Evolutionary conservation across 2,329 filamentous ascomycete genomes (phyloP).

Genomic region (Dothidotthia symphoricarpi): DNA sequence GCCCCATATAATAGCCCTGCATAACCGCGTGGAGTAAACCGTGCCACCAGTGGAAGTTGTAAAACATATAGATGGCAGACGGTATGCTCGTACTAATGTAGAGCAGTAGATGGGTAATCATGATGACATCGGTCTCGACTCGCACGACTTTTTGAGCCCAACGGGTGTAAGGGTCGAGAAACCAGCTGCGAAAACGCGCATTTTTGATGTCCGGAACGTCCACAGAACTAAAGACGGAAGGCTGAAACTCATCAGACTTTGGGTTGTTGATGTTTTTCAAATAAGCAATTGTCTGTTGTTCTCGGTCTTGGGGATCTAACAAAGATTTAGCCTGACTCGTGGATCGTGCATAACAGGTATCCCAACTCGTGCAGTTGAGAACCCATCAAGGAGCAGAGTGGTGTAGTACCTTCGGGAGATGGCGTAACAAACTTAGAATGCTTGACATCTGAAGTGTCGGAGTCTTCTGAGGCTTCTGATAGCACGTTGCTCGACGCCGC

Average conservation of each 20-base stretch:
- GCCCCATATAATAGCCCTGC: slow-evolving; percentile 66
- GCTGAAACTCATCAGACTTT: slow-evolving; percentile 50
- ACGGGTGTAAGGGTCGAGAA: slow-evolving; percentile 60
- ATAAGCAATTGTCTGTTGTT: slow-evolving; percentile 43
- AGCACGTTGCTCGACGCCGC: slow-evolving; percentile 8
- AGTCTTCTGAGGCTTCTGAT: slow-evolving; percentile 20
- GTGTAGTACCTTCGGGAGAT: slow-evolving; percentile 31
- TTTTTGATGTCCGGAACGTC: slow-evolving; percentile 50
- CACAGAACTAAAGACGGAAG: slow-evolving; percentile 56
- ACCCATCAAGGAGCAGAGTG: neutral
- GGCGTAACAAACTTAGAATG: slow-evolving; percentile 28
- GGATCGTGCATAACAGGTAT: too few relatives aligned
- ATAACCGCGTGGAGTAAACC: slow-evolving; percentile 64
- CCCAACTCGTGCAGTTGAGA: neutral
- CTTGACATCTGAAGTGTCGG: slow-evolving; percentile 25
- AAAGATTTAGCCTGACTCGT: neutral
- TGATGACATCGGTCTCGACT: slow-evolving; percentile 69
- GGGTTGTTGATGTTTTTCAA: slow-evolving; percentile 53
- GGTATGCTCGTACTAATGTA: slow-evolving; percentile 70
- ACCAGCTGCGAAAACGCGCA: slow-evolving; percentile 43
- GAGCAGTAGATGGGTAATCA: slow-evolving; percentile 72
- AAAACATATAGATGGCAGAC: slow-evolving; percentile 64
- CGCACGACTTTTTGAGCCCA: slow-evolving; percentile 60
- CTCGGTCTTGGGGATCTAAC: slow-evolving; percentile 30
- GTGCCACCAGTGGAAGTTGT: slow-evolving; percentile 66